Percentiles rank a stretch among this genome's conserved stretches.
Evolutionary conservation across 2,329 filamentous ascomycete genomes (phyloP).

Genomic region (Cladosporium phlei): DNA sequence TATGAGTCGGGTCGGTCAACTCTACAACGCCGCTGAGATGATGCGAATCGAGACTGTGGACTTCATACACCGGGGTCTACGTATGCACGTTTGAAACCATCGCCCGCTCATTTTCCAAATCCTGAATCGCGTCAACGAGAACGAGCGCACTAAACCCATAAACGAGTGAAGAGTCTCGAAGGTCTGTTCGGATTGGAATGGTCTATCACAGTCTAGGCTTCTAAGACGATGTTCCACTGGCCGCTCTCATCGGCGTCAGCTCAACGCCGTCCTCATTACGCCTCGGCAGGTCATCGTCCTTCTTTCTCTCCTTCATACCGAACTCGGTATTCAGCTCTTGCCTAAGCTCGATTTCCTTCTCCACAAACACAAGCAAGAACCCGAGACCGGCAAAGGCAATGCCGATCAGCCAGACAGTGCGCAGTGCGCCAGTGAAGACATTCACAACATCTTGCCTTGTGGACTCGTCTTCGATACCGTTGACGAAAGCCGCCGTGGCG

Average conservation of each 20-base stretch:
- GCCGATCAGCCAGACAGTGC: conserved; percentile 12
- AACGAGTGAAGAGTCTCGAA: too few species aligned
- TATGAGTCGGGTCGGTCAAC: too few species aligned
- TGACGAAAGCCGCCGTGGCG: conserved; percentile 9
- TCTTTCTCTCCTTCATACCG: conserved; percentile 13
- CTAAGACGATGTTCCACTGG: too few species aligned
- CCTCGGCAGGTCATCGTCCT: not conserved
- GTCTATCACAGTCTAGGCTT: too few species aligned
- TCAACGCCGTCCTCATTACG: not conserved
- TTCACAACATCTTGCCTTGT: conserved; percentile 4
- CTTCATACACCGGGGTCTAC: too few species aligned
- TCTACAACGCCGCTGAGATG: too few species aligned
- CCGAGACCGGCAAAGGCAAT: conserved; percentile 14
- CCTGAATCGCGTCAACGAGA: too few species aligned
- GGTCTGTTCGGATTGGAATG: too few species aligned
- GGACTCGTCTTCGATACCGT: conserved; percentile 3
- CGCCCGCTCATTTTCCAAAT: too few species aligned
- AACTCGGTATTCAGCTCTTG: conserved; percentile 14
- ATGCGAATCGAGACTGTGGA: too few species aligned
- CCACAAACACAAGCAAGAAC: conserved; percentile 12
- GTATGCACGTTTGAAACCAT: too few species aligned
- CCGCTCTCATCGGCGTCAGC: not conserved
- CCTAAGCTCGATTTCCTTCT: conserved; percentile 16
- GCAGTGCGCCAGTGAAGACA: conserved; percentile 10
- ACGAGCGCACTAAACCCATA: too few species aligned